Conservation (phyloP, 2,329 filamentous ascomycete genomes). For the Penicillium sp. region DNA sequence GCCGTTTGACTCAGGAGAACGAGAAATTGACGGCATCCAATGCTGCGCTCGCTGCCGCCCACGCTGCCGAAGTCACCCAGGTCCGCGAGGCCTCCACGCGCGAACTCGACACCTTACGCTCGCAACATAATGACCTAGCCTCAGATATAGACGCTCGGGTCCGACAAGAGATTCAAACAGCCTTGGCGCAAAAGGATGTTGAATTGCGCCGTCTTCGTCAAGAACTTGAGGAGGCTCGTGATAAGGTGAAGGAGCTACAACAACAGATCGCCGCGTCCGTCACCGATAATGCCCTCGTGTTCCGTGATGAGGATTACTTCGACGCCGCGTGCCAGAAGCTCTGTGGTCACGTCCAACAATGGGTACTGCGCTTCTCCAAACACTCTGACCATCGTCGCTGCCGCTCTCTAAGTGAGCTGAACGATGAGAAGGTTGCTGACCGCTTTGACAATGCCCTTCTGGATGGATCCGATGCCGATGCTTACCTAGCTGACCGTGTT, state of each 20-base stretch:
- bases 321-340: slow-evolving; percentile 90
- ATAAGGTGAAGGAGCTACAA: slow-evolving; percentile 60
- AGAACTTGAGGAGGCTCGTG: slow-evolving; percentile 70
- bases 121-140: slow-evolving; percentile 61
- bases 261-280: slow-evolving; percentile 58
- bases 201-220: slow-evolving; percentile 76
- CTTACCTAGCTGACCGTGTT: slow-evolving; percentile 82
- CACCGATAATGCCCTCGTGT: slow-evolving; percentile 71
- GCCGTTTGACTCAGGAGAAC: slow-evolving; percentile 78
- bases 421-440: slow-evolving; percentile 89
- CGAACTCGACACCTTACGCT: slow-evolving; percentile 67
- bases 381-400: slow-evolving; percentile 91
- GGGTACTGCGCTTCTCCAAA: slow-evolving; percentile 97
- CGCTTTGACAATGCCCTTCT: slow-evolving; percentile 91
- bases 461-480: slow-evolving; percentile 89
- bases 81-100: slow-evolving; percentile 62
- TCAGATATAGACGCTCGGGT: slow-evolving; percentile 62
- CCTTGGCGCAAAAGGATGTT: slow-evolving; percentile 75
- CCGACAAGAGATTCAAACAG: slow-evolving; percentile 59
- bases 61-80: slow-evolving; percentile 66
- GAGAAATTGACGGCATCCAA: slow-evolving; percentile 75
- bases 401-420: slow-evolving; percentile 76
- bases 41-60: slow-evolving; percentile 69
- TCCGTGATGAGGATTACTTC: slow-evolving; percentile 92
- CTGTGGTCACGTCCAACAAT: slow-evolving; percentile 93